Conservation (phyloP, 2,329 filamentous ascomycete species). For the Colletotrichum viniferum region DNA sequence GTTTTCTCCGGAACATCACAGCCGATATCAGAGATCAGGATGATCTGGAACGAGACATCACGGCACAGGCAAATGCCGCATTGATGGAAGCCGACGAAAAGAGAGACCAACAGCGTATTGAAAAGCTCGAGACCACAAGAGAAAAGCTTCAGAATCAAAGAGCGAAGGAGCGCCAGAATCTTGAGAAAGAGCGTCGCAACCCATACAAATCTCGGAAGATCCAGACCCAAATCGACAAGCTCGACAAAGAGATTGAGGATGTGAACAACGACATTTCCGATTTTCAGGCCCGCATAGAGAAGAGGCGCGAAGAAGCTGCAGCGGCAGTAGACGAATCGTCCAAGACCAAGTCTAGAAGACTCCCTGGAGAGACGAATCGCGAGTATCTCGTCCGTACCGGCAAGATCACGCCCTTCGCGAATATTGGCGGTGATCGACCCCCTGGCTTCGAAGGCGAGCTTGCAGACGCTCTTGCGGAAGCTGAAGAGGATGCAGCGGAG, state of each 20-base stretch:
- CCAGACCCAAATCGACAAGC: slow-evolving; percentile 68
- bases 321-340: slow-evolving; percentile 46
- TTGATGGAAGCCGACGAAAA: slow-evolving; percentile 68
- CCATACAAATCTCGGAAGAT: slow-evolving; percentile 60
- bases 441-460: slow-evolving; percentile 71
- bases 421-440: slow-evolving; percentile 68
- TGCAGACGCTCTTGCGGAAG: slow-evolving; percentile 79
- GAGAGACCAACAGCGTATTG: slow-evolving; percentile 66
- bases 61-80: slow-evolving; percentile 62
- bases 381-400: slow-evolving; percentile 94
- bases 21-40: slow-evolving; percentile 79
- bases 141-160: slow-evolving; percentile 70
- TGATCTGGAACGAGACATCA: slow-evolving; percentile 88
- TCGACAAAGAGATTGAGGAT: slow-evolving; percentile 67
- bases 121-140: slow-evolving; percentile 58
- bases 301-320: slow-evolving; percentile 65
- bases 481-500: slow-evolving; percentile 73
- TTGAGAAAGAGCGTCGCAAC: slow-evolving; percentile 48
- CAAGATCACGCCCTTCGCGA: slow-evolving; percentile 96
- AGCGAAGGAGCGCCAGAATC: slow-evolving; percentile 53
- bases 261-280: slow-evolving; percentile 77
- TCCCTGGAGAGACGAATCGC: slow-evolving; percentile 81
- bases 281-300: slow-evolving; percentile 80
- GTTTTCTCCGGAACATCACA: slow-evolving; percentile 9
- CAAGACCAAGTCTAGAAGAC: slow-evolving; percentile 57